These are phyloP conservation scores for Psidium friedrichsthalianum DNA, from an alignment of 345 rosid species.

Conservation along the genomic window DNA sequence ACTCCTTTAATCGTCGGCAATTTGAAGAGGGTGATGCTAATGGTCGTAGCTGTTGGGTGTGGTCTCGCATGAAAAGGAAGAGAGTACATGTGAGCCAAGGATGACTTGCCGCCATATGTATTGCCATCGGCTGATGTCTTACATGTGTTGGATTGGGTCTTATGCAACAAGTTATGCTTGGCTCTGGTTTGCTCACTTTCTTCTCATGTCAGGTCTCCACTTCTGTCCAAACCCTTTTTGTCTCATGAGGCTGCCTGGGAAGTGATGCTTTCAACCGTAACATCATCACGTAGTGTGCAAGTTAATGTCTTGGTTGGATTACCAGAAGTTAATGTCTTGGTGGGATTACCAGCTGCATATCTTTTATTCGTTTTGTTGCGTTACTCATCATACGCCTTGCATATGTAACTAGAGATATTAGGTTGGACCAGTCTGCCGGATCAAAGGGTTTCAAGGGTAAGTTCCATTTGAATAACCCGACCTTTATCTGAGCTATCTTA, in stretches of 20 bases:
- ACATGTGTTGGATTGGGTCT: neutral
- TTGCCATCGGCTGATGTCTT: neutral
- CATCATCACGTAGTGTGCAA: neutral
- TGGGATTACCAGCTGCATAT: neutral
- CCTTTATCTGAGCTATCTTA: too few relatives aligned
- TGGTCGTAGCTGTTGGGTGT: neutral
- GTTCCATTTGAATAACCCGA: too few relatives aligned
- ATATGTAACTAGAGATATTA: neutral
- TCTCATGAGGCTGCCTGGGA: neutral
- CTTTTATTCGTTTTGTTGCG: neutral
- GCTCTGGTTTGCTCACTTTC: slow-evolving; percentile 7
- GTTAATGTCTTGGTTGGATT: neutral
- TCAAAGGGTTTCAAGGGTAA: neutral
- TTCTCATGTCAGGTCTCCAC: neutral
- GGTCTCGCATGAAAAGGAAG: slow-evolving; percentile 10
- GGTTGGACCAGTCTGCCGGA: neutral
- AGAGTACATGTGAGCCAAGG: slow-evolving; percentile 32
- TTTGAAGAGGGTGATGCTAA: neutral
- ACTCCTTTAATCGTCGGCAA: neutral
- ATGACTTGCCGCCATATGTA: slow-evolving; percentile 23
- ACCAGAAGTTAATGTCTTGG: neutral
- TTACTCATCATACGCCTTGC: neutral
- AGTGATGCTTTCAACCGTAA: neutral
- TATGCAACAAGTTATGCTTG: neutral
- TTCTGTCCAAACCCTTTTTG: neutral